Conservation (phyloP, 148 eudicot genomes). For the Camellia lanceoleosa region DNA sequence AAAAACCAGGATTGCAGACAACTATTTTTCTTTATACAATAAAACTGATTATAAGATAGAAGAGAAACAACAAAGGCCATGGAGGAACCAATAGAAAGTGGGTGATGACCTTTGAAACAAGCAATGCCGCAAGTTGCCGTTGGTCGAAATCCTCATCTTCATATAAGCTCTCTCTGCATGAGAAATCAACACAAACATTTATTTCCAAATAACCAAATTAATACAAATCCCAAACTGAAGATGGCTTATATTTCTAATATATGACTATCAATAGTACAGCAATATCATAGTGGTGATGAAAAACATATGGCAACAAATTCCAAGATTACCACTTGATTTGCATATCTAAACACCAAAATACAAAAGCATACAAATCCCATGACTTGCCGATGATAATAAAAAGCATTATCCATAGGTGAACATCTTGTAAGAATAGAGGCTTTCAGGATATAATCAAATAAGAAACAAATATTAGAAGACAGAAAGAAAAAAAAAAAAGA, state of each 20-base stretch:
- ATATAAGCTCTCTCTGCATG: constrained; percentile 86
- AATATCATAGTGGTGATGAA: not conserved
- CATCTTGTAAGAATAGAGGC: not conserved
- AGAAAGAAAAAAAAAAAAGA: too few relatives aligned
- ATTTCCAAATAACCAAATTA: not conserved
- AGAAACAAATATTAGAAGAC: too few relatives aligned
- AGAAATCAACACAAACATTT: not conserved
- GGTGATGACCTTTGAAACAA: constrained; percentile 75
- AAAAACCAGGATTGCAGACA: not conserved
- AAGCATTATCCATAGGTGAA: not conserved
- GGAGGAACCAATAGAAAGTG: not conserved
- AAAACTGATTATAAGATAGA: not conserved
- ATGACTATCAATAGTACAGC: not conserved
- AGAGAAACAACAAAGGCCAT: not conserved
- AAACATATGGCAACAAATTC: not conserved
- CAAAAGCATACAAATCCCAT: not conserved
- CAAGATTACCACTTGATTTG: not conserved
- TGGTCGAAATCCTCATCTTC: constrained; percentile 89
- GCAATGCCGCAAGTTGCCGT: constrained; percentile 78
- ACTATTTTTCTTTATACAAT: not conserved
- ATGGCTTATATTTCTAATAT: not conserved
- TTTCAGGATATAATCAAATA: not conserved
- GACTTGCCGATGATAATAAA: not conserved
- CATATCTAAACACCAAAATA: not conserved
- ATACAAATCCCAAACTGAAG: constrained; percentile 6